phyloP scores from a whole-genome alignment of 2,329 filamentous ascomycete species.

The Lasiodiplodia sp. region DNA sequence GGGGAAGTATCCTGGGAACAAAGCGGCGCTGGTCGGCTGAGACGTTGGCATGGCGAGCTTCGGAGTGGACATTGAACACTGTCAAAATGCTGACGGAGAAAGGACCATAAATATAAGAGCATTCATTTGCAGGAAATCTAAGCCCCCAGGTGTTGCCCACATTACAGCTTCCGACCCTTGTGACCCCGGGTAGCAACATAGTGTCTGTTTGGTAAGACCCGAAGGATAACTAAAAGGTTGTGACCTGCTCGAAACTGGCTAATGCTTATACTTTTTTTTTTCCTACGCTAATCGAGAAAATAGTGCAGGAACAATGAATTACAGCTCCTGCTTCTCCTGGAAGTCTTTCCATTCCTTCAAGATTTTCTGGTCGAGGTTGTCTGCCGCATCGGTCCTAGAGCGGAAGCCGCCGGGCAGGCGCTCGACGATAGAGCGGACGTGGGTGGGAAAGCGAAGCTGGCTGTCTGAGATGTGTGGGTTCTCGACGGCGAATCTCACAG shows the following conservation, averaged over 20 bases:
- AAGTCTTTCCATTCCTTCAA: not conserved
- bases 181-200: too few relatives aligned
- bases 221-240: too few relatives aligned
- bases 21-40: constrained; percentile 36
- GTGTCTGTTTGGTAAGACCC: too few relatives aligned
- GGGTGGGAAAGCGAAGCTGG: constrained; percentile 5
- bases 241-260: too few relatives aligned
- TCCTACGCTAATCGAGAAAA: too few relatives aligned
- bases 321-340: not conserved
- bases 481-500: constrained; percentile 20
- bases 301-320: not conserved
- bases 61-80: too few relatives aligned
- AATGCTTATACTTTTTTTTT: too few relatives aligned
- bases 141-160: too few relatives aligned
- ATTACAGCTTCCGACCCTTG: too few relatives aligned
- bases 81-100: too few relatives aligned
- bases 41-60: not conserved
- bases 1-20: constrained; percentile 59
- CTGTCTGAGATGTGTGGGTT: not conserved
- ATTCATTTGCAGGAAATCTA: too few relatives aligned
- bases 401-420: constrained; percentile 7
- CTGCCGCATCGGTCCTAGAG: not conserved
- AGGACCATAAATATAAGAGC: too few relatives aligned
- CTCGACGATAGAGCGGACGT: constrained; percentile 4
- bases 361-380: constrained; percentile 1